Percentiles rank a stretch among this genome's conserved stretches.
Evolutionary conservation across 1,284 basidiomycete genomes (phyloP).

Genomic region (Xerocomus minutiporus): DNA sequence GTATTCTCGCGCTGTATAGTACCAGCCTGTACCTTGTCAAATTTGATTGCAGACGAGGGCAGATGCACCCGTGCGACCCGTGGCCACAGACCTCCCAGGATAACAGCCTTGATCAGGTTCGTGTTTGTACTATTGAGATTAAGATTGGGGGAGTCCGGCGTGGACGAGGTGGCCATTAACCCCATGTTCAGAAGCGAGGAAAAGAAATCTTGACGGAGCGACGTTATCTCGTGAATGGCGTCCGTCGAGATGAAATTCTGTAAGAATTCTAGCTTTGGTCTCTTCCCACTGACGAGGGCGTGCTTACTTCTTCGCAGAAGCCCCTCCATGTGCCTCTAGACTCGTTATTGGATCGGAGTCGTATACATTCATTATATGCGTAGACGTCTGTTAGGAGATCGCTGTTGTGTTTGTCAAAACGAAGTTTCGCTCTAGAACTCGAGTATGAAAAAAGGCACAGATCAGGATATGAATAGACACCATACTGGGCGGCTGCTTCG

Average conservation of each 20-base stretch:
- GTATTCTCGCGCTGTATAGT: slow-evolving; percentile 78
- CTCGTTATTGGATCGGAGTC: slow-evolving; percentile 48
- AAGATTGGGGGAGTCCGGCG: slow-evolving; percentile 43
- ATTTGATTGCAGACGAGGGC: slow-evolving; percentile 73
- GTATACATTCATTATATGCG: slow-evolving; percentile 69
- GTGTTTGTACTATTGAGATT: slow-evolving; percentile 60
- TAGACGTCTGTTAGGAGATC: slow-evolving; percentile 82
- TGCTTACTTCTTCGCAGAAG: slow-evolving; percentile 75
- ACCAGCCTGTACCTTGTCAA: slow-evolving; percentile 77
- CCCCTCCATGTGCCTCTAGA: slow-evolving; percentile 45
- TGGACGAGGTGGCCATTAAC: slow-evolving; percentile 52
- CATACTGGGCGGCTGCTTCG: slow-evolving; percentile 71
- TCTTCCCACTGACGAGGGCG: neutral
- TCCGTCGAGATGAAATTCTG: slow-evolving; percentile 81
- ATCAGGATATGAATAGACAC: neutral
- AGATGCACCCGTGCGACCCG: slow-evolving; percentile 71
- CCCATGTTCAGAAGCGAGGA: slow-evolving; percentile 71
- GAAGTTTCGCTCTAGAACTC: slow-evolving; percentile 55
- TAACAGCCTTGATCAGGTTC: slow-evolving; percentile 76
- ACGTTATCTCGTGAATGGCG: slow-evolving; percentile 77
- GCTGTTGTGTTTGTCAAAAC: slow-evolving; percentile 71
- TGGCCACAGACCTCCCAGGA: slow-evolving; percentile 82
- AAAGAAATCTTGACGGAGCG: slow-evolving; percentile 76
- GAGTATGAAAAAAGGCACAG: neutral
- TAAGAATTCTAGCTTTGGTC: neutral